phyloP scores from a whole-genome alignment of 306 rosid genomes.

The Ammopiptanthus mongolicus region DNA sequence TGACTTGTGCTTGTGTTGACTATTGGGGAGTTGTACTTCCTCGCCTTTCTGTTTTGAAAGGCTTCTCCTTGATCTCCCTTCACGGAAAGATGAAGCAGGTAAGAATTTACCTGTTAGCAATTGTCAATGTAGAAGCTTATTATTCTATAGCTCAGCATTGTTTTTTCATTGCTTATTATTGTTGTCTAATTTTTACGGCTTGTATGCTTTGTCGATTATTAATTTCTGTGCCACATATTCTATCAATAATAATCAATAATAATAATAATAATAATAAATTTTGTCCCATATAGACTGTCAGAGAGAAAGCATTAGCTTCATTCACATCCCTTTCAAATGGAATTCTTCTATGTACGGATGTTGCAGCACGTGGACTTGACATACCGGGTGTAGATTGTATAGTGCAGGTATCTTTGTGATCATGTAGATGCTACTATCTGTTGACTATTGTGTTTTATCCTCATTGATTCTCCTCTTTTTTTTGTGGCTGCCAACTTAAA shows the following conservation, averaged over 20 bases:
- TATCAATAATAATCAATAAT: too few relatives aligned
- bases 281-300: conserved; percentile 44
- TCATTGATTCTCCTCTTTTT: neutral
- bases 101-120: neutral
- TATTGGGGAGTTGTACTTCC: conserved; percentile 94
- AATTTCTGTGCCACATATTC: too few relatives aligned
- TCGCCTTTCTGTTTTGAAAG: conserved; percentile 55
- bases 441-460: neutral
- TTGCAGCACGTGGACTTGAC: conserved; percentile 98
- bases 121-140: conserved; percentile 1
- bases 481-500: neutral
- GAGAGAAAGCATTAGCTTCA: conserved; percentile 84
- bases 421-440: conserved; percentile 8
- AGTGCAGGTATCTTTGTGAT: conserved; percentile 63
- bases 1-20: conserved; percentile 97
- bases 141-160: conserved; percentile 2
- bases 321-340: conserved; percentile 84
- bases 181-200: neutral
- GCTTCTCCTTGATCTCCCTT: conserved; percentile 59
- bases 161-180: neutral
- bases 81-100: conserved; percentile 99
- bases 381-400: conserved; percentile 95
- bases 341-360: conserved; percentile 89
- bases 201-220: neutral
- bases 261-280: neutral